Evolutionary conservation across 805 yeast species (phyloP).

Genomic region (Diddensiella santjacobensis): DNA sequence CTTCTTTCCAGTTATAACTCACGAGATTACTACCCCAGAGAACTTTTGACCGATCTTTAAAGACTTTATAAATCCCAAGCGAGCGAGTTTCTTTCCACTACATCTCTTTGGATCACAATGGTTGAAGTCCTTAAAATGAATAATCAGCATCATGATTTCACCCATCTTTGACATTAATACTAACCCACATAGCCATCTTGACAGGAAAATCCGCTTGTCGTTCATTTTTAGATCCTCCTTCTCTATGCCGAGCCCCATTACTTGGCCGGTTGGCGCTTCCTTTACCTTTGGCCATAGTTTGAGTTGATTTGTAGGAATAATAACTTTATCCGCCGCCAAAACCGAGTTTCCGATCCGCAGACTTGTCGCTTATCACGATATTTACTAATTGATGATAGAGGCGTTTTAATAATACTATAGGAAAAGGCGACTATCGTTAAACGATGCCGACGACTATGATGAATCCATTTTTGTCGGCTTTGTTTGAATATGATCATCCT

Average conservation of each 20-base stretch:
- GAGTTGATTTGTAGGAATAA: neutral
- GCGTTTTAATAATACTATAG: too few species aligned
- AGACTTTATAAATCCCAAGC: conserved; percentile 76
- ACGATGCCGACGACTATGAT: conserved; percentile 21
- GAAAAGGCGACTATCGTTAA: too few species aligned
- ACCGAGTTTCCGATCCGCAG: too few species aligned
- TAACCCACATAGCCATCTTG: conserved; percentile 84
- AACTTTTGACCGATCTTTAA: conserved; percentile 91
- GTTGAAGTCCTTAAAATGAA: conserved; percentile 80
- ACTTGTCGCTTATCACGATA: too few species aligned
- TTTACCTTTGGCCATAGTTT: conserved; percentile 8
- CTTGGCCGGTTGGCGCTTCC: conserved; percentile 9
- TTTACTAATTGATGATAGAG: too few species aligned
- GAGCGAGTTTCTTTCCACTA: conserved; percentile 88
- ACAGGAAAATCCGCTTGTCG: conserved; percentile 55
- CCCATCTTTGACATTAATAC: conserved; percentile 17
- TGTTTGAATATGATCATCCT: conserved; percentile 63
- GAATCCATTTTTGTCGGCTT: conserved; percentile 61
- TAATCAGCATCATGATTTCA: conserved; percentile 1
- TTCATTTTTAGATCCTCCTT: conserved; percentile 9
- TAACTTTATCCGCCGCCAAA: too few species aligned
- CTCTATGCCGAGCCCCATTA: conserved; percentile 7
- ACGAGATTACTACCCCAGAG: conserved; percentile 79
- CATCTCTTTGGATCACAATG: conserved; percentile 98
- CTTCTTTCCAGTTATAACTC: conserved; percentile 1